Conservation (phyloP, 768 basidiomycete species). For the Lentinula sp. region DNA sequence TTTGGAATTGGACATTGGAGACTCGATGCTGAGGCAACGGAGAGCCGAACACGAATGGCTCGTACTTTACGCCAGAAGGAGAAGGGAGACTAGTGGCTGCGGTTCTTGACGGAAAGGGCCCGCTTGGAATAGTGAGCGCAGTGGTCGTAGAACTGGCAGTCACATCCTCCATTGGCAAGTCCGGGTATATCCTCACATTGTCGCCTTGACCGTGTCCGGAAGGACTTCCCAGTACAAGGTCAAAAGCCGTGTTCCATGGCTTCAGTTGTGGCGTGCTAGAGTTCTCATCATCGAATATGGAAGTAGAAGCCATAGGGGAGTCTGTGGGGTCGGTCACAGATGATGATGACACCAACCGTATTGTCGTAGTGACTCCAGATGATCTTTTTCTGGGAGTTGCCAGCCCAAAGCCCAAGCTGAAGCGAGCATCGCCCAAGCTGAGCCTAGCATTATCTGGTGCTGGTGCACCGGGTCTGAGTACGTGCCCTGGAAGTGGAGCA, state of each 20-base stretch:
- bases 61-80: constrained; percentile 10
- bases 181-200: constrained; percentile 30
- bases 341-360: constrained; percentile 36
- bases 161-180: constrained; percentile 4
- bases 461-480: constrained; percentile 51
- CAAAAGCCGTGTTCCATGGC: constrained; percentile 63
- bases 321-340: constrained; percentile 9
- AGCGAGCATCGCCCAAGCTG: constrained; percentile 36
- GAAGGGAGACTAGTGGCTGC: background rate
- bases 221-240: constrained; percentile 58
- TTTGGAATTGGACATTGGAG: constrained; percentile 61
- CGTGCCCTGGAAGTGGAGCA: constrained; percentile 55
- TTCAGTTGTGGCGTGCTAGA: constrained; percentile 55
- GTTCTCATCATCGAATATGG: background rate
- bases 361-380: constrained; percentile 43
- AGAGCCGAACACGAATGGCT: constrained; percentile 76
- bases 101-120: background rate
- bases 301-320: constrained; percentile 19
- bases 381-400: constrained; percentile 30
- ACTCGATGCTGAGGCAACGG: constrained; percentile 57
- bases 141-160: background rate
- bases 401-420: constrained; percentile 21
- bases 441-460: constrained; percentile 56
- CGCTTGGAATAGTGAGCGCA: background rate
- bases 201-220: constrained; percentile 27